Conservation (phyloP, 2,329 filamentous ascomycete species). For the Fusarium nurragi region DNA sequence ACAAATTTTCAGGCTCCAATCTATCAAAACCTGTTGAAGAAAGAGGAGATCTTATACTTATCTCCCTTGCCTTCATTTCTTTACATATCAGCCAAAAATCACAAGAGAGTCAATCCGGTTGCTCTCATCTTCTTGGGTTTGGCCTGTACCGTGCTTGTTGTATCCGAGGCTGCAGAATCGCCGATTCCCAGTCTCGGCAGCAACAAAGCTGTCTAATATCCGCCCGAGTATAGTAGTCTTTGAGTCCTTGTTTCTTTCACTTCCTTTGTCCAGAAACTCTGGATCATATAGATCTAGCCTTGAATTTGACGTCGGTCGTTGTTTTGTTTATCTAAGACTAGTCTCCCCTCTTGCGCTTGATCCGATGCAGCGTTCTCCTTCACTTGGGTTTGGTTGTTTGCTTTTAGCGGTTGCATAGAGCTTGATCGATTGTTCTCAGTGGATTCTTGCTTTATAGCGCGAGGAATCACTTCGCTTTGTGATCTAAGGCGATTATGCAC, state of each 20-base stretch:
- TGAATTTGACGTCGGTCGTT: background rate
- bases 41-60: background rate
- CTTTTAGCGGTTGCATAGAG: constrained; percentile 10
- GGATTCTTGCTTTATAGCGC: background rate
- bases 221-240: too few species aligned
- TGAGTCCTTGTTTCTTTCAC: background rate
- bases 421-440: background rate
- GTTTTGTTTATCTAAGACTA: background rate
- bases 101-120: background rate
- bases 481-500: constrained; percentile 1
- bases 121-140: background rate
- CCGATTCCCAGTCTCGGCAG: background rate
- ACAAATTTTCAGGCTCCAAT: background rate
- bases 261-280: background rate
- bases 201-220: background rate
- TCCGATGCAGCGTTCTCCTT: background rate
- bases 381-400: background rate
- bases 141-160: background rate
- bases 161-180: background rate
- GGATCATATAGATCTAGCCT: background rate
- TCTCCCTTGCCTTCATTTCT: background rate
- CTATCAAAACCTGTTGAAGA: background rate
- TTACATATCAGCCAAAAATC: background rate
- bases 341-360: constrained; percentile 5
- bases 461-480: background rate